Conservation (phyloP, 495 filamentous ascomycete genomes). For the Hypoxylon lenormandii region DNA sequence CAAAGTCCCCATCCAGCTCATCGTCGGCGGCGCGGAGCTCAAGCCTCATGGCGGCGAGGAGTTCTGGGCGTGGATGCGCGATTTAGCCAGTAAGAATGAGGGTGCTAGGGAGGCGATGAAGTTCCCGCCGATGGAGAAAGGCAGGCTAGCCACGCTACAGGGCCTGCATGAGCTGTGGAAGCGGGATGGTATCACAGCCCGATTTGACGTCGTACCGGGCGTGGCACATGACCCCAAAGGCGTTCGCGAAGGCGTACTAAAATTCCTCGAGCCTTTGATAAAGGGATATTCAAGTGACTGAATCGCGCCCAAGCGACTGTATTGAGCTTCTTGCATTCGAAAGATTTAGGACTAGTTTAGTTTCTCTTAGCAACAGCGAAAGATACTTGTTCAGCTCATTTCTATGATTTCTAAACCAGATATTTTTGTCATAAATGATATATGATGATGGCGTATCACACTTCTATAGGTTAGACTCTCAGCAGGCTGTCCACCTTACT, state of each 20-base stretch:
- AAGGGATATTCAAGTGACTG: neutral
- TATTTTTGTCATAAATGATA: too few relatives aligned
- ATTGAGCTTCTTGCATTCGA: too few relatives aligned
- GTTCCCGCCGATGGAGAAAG: constrained; percentile 15
- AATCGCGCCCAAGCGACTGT: neutral
- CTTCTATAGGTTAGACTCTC: too few relatives aligned
- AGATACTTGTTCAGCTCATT: too few relatives aligned
- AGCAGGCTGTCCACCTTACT: too few relatives aligned
- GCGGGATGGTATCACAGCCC: constrained; percentile 31
- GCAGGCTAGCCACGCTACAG: constrained; percentile 31
- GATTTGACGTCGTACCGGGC: constrained; percentile 35
- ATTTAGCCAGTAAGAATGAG: neutral
- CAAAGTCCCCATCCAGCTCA: constrained; percentile 43
- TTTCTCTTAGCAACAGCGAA: too few relatives aligned
- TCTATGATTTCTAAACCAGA: too few relatives aligned
- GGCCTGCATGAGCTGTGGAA: constrained; percentile 29
- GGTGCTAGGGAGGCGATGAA: neutral
- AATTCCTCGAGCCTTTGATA: constrained; percentile 31
- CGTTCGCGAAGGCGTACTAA: constrained; percentile 31
- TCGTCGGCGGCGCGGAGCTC: constrained; percentile 40
- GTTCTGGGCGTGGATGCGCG: constrained; percentile 44
- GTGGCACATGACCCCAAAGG: constrained; percentile 33
- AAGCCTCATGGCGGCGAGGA: constrained; percentile 35
- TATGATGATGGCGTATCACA: too few relatives aligned
- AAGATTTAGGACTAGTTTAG: too few relatives aligned